Base-by-base conservation (phyloP, 768 basidiomycete genomes). In the Termitomyces heimii region DNA sequence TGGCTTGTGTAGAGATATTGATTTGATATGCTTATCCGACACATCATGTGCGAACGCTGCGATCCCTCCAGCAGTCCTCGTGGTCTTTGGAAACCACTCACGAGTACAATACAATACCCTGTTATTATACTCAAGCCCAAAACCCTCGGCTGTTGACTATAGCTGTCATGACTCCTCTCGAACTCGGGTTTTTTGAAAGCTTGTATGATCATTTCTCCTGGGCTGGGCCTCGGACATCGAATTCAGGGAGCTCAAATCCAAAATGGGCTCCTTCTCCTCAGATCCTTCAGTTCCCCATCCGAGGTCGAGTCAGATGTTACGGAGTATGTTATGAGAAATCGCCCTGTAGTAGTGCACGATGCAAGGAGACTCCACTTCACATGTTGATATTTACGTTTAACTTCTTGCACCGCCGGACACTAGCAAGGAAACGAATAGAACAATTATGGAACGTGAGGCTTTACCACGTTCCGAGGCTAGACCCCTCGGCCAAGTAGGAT, bases 391-490 rank as follows among this genome's bases (percentile, higher is more conserved):
- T n/a, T 42, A 44, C 42, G 22, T 44, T 44, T 32, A 18, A 24
- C 20, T 14, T 53, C 39, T 53, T 43, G 16, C 14, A 54, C 53
- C 31, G 42, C 42, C 42, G 29, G 53, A 40, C 4, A n/a, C 16
- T 40, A 52, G 26, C 51, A 29, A 54, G 37, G 42, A 22, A 44
- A 14, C 29, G 44, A 20, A 34, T 18, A 32, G 22, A 32, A 44
- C 31, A n/a, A 4, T 24, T 44, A 32, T 44, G 42, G 54, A 39
- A 37, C 2, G 13, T 47, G 54, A 47, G 10, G 53, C 43, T 22
- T 12, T 58, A 22, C 57, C 52, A 58, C 52, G 57, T 58, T 53
- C 51, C 52, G 45, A 53, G 57, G 52, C 37, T 42, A 53, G 51
- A 57, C 31, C 52, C 57, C 57, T 37, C 52, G 52, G 57, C 32